These are phyloP conservation scores for Aotearoamyces nothofagi DNA, from an alignment of 2,329 filamentous ascomycete species.

Conservation along the genomic window DNA sequence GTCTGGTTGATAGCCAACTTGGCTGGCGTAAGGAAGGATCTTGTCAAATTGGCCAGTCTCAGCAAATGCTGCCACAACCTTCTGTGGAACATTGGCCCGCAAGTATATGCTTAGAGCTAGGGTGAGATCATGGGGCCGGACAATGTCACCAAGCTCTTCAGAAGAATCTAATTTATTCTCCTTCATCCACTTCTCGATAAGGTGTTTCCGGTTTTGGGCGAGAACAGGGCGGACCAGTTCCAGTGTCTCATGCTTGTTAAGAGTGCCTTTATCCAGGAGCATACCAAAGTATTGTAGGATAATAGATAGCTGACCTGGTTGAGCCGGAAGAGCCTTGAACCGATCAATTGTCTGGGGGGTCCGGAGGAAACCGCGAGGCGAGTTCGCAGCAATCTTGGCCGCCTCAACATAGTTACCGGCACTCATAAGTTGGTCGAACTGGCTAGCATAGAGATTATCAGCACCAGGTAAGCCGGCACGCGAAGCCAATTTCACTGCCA, in stretches of 20 bases:
- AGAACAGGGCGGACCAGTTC: constrained; percentile 89
- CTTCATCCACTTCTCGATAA: constrained; percentile 95
- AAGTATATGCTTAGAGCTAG: constrained; percentile 82
- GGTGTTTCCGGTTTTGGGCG: constrained; percentile 83
- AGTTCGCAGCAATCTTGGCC: constrained; percentile 93
- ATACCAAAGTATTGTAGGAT: constrained; percentile 97
- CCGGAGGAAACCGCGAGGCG: constrained; percentile 85
- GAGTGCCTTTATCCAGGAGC: constrained; percentile 82
- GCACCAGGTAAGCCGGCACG: constrained; percentile 87
- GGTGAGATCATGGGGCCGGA: constrained; percentile 76
- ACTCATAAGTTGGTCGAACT: constrained; percentile 78
- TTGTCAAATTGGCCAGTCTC: constrained; percentile 96
- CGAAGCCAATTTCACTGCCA: constrained; percentile 93
- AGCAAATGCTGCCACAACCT: constrained; percentile 88
- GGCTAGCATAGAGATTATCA: constrained; percentile 81
- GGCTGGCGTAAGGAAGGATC: constrained; percentile 80
- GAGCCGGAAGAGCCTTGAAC: constrained; percentile 74
- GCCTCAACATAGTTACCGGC: constrained; percentile 74
- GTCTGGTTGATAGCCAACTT: constrained; percentile 84
- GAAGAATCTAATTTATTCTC: constrained; percentile 94
- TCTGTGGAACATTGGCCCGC: constrained; percentile 78
- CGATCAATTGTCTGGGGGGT: constrained; percentile 91
- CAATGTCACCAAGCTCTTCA: constrained; percentile 89
- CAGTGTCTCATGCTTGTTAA: constrained; percentile 88
- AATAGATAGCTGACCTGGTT: constrained; percentile 76